These are phyloP conservation scores for Metrosideros polymorpha DNA, from an alignment of 441 rosid genomes.

Conservation along the genomic window DNA sequence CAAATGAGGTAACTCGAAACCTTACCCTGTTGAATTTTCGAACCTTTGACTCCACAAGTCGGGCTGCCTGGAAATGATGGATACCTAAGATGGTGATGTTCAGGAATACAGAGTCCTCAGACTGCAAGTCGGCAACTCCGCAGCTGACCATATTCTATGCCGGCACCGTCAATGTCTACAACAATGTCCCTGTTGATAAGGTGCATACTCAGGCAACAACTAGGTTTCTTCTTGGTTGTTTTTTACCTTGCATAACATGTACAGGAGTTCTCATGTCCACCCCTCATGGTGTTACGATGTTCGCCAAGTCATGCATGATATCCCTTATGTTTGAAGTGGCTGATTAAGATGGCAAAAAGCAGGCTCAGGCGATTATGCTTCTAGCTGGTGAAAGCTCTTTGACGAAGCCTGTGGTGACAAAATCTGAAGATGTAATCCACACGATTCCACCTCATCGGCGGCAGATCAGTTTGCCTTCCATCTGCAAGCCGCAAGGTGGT, in stretches of 20 bases:
- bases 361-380: conserved; percentile 31
- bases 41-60: not conserved
- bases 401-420: conserved; percentile 1
- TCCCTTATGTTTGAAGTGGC: not conserved
- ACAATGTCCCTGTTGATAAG: conserved; percentile 30
- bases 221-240: not conserved
- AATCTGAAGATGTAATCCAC: not conserved
- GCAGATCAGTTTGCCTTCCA: not conserved
- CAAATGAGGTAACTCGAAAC: conserved; percentile 5
- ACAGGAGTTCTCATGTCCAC: not conserved
- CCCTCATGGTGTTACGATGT: not conserved
- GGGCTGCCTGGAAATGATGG: not conserved
- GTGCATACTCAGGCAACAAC: conserved; percentile 1
- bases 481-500: conserved; percentile 11
- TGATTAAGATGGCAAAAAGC: not conserved
- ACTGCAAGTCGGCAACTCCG: conserved; percentile 3
- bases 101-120: not conserved
- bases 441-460: not conserved
- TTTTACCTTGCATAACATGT: not conserved
- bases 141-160: conserved; percentile 37
- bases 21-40: not conserved
- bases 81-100: not conserved
- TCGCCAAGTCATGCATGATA: not conserved
- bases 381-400: conserved; percentile 20
- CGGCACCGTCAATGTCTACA: conserved; percentile 25